Percentiles rank a stretch among this genome's conserved stretches.
Evolutionary conservation across 2,329 filamentous ascomycete genomes (phyloP).

Genomic region (Peltaster fructicola): DNA sequence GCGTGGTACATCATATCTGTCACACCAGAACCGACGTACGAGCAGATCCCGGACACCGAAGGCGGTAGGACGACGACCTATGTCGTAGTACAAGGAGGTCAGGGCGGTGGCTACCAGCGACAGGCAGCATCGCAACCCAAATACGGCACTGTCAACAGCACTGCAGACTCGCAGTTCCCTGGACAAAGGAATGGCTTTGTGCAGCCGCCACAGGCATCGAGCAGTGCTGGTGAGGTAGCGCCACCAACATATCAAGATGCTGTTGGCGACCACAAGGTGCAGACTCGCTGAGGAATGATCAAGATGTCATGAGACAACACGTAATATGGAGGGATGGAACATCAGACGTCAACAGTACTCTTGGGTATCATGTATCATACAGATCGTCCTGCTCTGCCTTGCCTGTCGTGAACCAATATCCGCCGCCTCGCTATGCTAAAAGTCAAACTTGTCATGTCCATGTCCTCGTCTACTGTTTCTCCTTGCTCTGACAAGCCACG

Average conservation of each 20-base stretch:
- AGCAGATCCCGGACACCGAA: conserved; percentile 44
- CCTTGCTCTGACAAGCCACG: conserved; percentile 79
- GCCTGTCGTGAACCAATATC: too few relatives aligned
- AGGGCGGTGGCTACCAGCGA: conserved; percentile 8
- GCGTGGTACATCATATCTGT: conserved; percentile 96
- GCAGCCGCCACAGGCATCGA: conserved; percentile 15
- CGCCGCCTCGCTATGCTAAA: too few relatives aligned
- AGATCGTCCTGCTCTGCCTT: too few relatives aligned
- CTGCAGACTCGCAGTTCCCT: conserved; percentile 24
- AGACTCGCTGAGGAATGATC: conserved; percentile 31
- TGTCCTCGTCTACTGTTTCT: too few relatives aligned
- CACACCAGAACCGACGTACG: conserved; percentile 56
- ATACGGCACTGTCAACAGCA: conserved; percentile 26
- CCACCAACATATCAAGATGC: conserved; percentile 85
- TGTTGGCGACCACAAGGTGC: conserved; percentile 73
- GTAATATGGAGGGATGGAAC: background rate
- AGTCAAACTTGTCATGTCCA: too few relatives aligned
- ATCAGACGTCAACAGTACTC: too few relatives aligned
- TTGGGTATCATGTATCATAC: too few relatives aligned
- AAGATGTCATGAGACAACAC: too few relatives aligned
- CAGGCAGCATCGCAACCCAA: too few relatives aligned
- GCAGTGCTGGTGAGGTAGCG: conserved; percentile 26
- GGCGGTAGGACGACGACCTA: conserved; percentile 48
- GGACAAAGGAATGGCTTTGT: conserved; percentile 23
- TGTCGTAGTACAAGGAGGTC: conserved; percentile 41